A percentile compares a stretch with the other conserved stretches of the same genome.
These are phyloP conservation scores for Elsinoe perseae DNA, from an alignment of 2,329 filamentous ascomycete species.

Conservation along the genomic window DNA sequence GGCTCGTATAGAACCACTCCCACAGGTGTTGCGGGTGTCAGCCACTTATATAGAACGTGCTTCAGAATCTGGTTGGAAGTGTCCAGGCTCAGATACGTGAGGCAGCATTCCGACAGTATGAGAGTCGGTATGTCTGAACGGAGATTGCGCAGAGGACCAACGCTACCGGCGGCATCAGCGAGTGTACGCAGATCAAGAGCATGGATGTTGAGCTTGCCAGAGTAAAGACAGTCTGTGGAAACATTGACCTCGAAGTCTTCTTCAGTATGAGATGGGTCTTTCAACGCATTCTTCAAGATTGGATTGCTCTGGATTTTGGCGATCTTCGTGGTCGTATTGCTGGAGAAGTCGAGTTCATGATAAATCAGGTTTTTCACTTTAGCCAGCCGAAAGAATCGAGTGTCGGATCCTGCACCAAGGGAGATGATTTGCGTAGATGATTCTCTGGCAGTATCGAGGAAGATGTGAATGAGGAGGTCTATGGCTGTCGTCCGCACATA, in stretches of 20 bases:
- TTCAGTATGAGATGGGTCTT: slow-evolving; percentile 5
- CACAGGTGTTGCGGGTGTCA: slow-evolving; percentile 39
- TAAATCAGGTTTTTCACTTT: slow-evolving; percentile 55
- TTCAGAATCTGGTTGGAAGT: slow-evolving; percentile 57
- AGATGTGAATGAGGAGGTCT: slow-evolving; percentile 65
- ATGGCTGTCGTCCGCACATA: slow-evolving; percentile 82
- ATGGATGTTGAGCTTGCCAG: slow-evolving; percentile 47
- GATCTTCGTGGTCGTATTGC: slow-evolving; percentile 63
- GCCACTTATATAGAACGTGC: slow-evolving; percentile 29
- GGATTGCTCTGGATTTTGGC: slow-evolving; percentile 30
- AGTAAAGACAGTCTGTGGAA: slow-evolving; percentile 38
- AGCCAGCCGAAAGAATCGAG: slow-evolving; percentile 71
- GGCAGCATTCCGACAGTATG: slow-evolving; percentile 87
- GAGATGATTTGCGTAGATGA: slow-evolving; percentile 71
- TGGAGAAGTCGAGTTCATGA: slow-evolving; percentile 85
- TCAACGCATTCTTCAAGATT: slow-evolving; percentile 24
- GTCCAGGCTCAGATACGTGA: slow-evolving; percentile 70
- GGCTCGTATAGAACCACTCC: slow-evolving; percentile 81
- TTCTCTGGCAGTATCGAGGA: slow-evolving; percentile 47
- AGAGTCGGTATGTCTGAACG: slow-evolving; percentile 63
- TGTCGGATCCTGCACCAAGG: slow-evolving; percentile 89
- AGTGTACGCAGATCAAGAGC: slow-evolving; percentile 56
- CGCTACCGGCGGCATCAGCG: slow-evolving; percentile 20
- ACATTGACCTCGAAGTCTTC: slow-evolving; percentile 32
- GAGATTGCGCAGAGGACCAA: slow-evolving; percentile 35